Base-by-base conservation (phyloP, 352 stramenopile genomes). In the Phytophthora cactorum region DNA sequence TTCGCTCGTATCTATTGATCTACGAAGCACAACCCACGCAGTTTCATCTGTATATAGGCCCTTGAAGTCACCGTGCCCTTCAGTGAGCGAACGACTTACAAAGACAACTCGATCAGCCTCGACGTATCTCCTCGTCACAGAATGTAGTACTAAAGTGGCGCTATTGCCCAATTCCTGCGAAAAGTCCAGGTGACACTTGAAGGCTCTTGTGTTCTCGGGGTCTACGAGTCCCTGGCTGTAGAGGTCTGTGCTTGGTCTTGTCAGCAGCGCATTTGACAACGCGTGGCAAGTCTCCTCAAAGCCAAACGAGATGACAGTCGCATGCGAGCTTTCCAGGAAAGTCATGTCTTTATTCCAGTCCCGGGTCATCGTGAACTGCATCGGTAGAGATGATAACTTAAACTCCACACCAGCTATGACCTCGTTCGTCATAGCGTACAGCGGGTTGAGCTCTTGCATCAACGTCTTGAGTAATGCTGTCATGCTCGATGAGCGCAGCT, bases 11-110 rank as follows among this genome's bases (percentile, higher is more conserved):
- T 32, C 29, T 3, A 6, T 32, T 32, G 29, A 3, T 32, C 36
- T 43, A 11, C 36, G 36, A 4, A 71, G 39, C 25, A 75, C 61
- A 51, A 76, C 76, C 80, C 80, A 86, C 15, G 78, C 76, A 0
- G 73, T 87, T 41, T 89, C 78, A 28, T 82, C 73, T 27, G 78
- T 84, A 52, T 78, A 75, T 66, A 85, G 69, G 0, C 64, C 66
- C 47, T 75, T 75, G 27, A 74, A 74, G 39, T 63, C 55, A 15
- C 70, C 54, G 22, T 76, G 67, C 28, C 76, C 70, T 39, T 86
- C 70, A 1, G 68, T 67, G 4, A 81, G 63, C 4, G 70, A 52
- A 7, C 78, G 78, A 77, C 78, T 88, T 38, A 88, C 79, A 7
- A 86, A 69, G 59, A 88, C 79, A 46, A 76, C 72, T 8, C 81